Evolutionary conservation across 305 asterid species (phyloP).

Genomic region (Lippia alba): DNA sequence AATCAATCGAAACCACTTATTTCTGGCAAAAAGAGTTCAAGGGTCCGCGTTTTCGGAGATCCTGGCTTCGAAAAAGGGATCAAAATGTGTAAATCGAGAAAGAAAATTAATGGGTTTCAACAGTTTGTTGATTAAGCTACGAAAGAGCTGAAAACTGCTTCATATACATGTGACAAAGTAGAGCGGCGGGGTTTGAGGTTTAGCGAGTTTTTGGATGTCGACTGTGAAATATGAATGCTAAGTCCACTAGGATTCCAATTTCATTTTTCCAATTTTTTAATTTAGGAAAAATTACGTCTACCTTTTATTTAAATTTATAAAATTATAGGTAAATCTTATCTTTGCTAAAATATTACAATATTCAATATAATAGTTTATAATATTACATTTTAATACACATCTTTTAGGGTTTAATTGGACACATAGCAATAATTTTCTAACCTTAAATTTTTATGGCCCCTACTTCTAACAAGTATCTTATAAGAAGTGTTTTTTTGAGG

Average conservation of each 20-base stretch:
- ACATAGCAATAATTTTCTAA: too few relatives aligned
- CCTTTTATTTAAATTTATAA: too few relatives aligned
- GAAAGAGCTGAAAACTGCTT: background rate
- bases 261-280: background rate
- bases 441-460: too few relatives aligned
- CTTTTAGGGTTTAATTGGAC: too few relatives aligned
- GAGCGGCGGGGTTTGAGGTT: conserved; percentile 41
- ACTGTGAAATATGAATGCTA: conserved; percentile 17
- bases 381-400: too few relatives aligned
- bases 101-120: background rate
- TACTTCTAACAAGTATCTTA: too few relatives aligned
- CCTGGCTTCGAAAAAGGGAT: background rate
- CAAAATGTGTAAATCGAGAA: background rate
- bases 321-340: too few relatives aligned
- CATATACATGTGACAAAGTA: conserved; percentile 1
- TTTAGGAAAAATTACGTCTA: too few relatives aligned
- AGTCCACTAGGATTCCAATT: conserved; percentile 20
- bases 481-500: too few relatives aligned
- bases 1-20: background rate
- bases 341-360: too few relatives aligned
- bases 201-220: conserved; percentile 20
- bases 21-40: conserved; percentile 1
- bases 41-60: background rate
- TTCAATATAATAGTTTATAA: too few relatives aligned
- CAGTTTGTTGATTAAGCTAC: background rate